Evolutionary conservation across 352 stramenopile genomes (phyloP), one percentile per base, ranked within the genome.

Genomic region (Globisporangium iwayamae): DNA sequence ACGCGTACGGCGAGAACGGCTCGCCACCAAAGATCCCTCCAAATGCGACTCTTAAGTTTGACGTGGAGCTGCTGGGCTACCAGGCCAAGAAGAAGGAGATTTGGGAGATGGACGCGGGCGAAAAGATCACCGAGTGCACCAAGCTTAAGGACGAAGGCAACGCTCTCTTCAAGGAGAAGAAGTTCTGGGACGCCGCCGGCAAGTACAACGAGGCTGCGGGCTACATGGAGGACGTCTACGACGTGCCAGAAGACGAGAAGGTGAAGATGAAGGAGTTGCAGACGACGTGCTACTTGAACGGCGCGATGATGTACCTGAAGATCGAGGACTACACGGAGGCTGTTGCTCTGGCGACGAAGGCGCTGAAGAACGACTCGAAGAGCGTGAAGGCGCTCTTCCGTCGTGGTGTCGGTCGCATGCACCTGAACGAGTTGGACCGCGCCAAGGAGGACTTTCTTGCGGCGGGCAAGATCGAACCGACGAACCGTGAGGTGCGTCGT

Each of bases 271-370:
- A 96, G 73, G 79, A 91, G 52, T 71, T 93, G 59, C 86, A 96
- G 71, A 94, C 85, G 30, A 97, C 96, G 46, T 92, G 85, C 67
- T 92, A 89, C 65, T 68, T 98, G 38, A 99, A 99, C 73, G 86
- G 88, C 28, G 93, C 94, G 36, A 98, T 98, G 94, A 96, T 90
- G 68, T 94, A 89, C 67, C 75, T 98, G n/a, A 99, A 99, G 78
- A 73, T 80, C 22, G 81, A 91, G 59, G 75, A 96, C 65, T 98
- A 94, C 72, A 53, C 86, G 0, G 92, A 97, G 59, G 90, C 93
- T n/a, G 81, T 93, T n/a, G 71, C 83, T 2, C 59, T 85, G 25
- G 83, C 85, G 22, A 79, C 77, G 0, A 95, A 96, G 75, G 88
- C 85, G 43, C 72, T 96, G 0, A 91, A 88, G 66, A 92, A 94